A percentile compares a stretch with the other conserved stretches of the same genome.
Evolutionary conservation across 2,329 filamentous ascomycete species (phyloP).

Genomic region (Fusarium guadeloupense): DNA sequence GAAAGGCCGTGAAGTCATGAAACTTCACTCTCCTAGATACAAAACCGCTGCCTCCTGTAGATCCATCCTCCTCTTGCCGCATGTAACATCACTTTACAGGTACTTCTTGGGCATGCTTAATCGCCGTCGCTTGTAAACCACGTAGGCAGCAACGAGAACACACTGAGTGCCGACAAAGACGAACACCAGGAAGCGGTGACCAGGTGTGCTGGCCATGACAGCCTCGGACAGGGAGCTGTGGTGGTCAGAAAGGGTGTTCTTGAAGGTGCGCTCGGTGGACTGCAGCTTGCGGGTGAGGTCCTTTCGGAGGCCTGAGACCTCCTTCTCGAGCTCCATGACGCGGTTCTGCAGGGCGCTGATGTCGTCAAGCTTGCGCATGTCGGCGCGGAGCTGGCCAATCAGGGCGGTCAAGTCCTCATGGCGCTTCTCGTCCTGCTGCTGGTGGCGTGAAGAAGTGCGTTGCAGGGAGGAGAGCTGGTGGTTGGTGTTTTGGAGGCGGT

Average conservation of each 20-base stretch:
- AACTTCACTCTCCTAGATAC: slow-evolving; percentile 26
- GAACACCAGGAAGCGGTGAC: slow-evolving; percentile 67
- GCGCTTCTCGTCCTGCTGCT: slow-evolving; percentile 63
- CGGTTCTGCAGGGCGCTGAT: slow-evolving; percentile 56
- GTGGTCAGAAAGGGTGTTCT: slow-evolving; percentile 61
- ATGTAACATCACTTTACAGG: slow-evolving; percentile 60
- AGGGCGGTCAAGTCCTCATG: slow-evolving; percentile 63
- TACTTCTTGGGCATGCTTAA: slow-evolving; percentile 89
- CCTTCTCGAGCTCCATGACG: slow-evolving; percentile 64
- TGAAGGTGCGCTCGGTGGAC: slow-evolving; percentile 62
- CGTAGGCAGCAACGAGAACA: slow-evolving; percentile 72
- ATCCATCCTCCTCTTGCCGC: slow-evolving; percentile 9
- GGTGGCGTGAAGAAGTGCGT: slow-evolving; percentile 62
- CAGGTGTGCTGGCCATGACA: slow-evolving; percentile 58
- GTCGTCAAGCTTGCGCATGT: slow-evolving; percentile 58
- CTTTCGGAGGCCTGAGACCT: slow-evolving; percentile 67
- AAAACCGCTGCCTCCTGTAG: not conserved
- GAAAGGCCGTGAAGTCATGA: slow-evolving; percentile 16
- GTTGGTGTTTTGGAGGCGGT: slow-evolving; percentile 78
- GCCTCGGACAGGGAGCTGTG: slow-evolving; percentile 59
- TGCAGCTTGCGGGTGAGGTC: slow-evolving; percentile 57
- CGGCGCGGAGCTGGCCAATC: slow-evolving; percentile 57
- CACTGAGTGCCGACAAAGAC: slow-evolving; percentile 80
- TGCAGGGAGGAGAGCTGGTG: slow-evolving; percentile 73
- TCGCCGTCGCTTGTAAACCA: slow-evolving; percentile 82